These are phyloP conservation scores for Berberis vulgaris DNA, from an alignment of 164 flowering plant genomes.

Conservation along the genomic window DNA sequence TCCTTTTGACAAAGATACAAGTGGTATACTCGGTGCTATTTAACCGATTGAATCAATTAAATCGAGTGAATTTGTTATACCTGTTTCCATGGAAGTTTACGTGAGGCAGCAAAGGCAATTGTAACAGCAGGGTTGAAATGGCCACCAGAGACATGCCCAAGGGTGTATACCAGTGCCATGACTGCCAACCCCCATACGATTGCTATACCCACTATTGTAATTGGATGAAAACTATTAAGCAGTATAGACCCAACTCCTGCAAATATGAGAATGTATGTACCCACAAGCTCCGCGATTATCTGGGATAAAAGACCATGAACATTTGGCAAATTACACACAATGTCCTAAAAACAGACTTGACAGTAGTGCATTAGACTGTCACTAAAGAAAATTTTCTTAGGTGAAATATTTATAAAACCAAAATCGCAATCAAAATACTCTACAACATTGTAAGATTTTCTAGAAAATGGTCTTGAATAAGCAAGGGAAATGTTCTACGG, in stretches of 20 bases:
- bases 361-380: not conserved
- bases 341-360: not conserved
- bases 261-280: slow-evolving; percentile 7
- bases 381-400: not conserved
- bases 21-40: too few relatives aligned
- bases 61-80: too few relatives aligned
- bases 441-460: too few relatives aligned
- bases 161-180: slow-evolving; percentile 27
- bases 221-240: not conserved
- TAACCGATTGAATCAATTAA: too few relatives aligned
- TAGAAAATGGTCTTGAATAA: too few relatives aligned
- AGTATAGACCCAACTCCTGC: slow-evolving; percentile 1
- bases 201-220: slow-evolving; percentile 22
- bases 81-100: too few relatives aligned
- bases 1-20: too few relatives aligned
- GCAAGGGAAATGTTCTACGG: too few relatives aligned
- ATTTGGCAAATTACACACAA: too few relatives aligned
- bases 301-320: not conserved
- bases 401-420: not conserved
- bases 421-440: not conserved
- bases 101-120: too few relatives aligned
- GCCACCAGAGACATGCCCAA: slow-evolving; percentile 19
- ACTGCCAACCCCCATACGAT: slow-evolving; percentile 16
- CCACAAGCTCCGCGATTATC: slow-evolving; percentile 2
- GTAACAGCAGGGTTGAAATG: too few relatives aligned